Base-by-base conservation (phyloP, 805 yeast genomes). In the Kodamaea restingae region DNA sequence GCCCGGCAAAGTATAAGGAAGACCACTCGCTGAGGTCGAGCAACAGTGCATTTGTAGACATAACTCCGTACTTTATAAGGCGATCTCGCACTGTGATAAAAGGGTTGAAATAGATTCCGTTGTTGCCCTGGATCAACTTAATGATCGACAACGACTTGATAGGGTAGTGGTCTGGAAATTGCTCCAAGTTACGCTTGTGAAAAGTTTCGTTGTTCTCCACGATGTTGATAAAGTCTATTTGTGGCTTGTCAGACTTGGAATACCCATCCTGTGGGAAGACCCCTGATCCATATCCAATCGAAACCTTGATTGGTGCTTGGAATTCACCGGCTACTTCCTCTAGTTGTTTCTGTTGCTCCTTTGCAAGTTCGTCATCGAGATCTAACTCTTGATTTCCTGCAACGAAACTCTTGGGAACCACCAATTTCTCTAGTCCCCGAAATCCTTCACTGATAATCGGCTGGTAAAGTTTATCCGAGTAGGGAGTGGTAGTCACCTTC, bases 261-360 rank as follows among this genome's bases (percentile, higher is more conserved):
- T 75, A 71, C 4, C 69, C 65, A 1, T 49, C 51, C 58, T 91
- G 98, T 26, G 78, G 72, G 52, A 93, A 85, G 1, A 93, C 96
- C 4, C 96, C 96, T 6, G 95, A 84, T 2, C 98, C 98, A 60
- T 91, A 91, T 0, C 97, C 98, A 61, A 91, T 85, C 1, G 96
- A 81, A 51, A 77, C 84, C 39, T 78, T 67, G 10, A 88, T 75
- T 1, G 93, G 90, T 1, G 91, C 83, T 30, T 77, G 65, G 59
- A 86, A 86, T 33, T 69, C 64, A 60, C 75, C 60, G 27, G 82
- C 51, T 2, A 84, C 70, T 2, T 68, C 56, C 12, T 70, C 56
- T 20, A 87, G 61, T 7, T 72, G 67, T 7, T 56, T 58, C 26
- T 75, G 46, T 18, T 40, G 42, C 11, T 15, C 29, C 7, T 15